Conservation (phyloP, 176 grass and related monocot genomes). For the Oryza brachyantha region DNA sequence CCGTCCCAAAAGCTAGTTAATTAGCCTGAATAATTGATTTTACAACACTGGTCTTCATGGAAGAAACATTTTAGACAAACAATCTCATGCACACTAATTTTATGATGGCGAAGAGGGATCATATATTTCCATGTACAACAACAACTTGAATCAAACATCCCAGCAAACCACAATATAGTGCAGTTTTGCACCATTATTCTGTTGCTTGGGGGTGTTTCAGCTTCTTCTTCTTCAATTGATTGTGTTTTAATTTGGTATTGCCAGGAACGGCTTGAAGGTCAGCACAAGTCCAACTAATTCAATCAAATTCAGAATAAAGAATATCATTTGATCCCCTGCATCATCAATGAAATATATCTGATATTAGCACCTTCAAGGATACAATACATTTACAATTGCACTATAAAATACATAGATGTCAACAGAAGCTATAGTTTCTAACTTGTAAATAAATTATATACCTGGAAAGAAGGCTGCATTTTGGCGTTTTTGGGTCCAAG, state of each 20-base stretch:
- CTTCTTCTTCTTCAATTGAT: neutral
- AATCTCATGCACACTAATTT: neutral
- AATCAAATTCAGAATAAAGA: conserved; percentile 32
- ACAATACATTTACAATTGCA: neutral
- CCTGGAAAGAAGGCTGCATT: conserved; percentile 53
- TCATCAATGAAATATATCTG: neutral
- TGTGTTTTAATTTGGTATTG: neutral
- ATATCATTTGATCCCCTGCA: conserved; percentile 47
- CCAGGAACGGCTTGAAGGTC: conserved; percentile 47
- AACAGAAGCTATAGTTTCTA: neutral
- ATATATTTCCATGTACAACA: neutral
- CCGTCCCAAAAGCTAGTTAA: no score
- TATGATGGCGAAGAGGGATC: neutral
- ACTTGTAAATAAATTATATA: neutral
- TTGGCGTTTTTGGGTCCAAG: conserved; percentile 66
- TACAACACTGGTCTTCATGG: no score
- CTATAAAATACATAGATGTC: neutral
- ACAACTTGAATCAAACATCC: neutral
- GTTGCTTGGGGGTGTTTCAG: neutral
- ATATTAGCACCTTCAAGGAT: neutral
- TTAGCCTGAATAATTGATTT: no score
- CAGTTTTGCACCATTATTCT: neutral
- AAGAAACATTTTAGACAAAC: no score
- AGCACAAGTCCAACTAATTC: conserved; percentile 32
- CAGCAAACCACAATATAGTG: neutral